Base-by-base conservation (phyloP, 2,329 filamentous ascomycete genomes). In the Exophiala bonariae region DNA sequence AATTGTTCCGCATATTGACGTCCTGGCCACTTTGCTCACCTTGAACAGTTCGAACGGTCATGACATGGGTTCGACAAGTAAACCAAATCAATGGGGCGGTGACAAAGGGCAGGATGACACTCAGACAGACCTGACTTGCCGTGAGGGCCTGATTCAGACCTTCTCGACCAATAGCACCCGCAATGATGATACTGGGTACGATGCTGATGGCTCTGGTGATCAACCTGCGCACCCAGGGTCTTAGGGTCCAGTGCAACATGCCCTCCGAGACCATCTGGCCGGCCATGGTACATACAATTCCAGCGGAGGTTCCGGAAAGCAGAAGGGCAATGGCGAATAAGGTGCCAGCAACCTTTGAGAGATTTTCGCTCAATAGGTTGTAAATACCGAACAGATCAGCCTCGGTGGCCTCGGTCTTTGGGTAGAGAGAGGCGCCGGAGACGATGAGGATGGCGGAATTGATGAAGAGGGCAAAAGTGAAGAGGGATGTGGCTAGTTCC, bases 211-310 rank as follows among this genome's bases (percentile, higher is more conserved):
- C 81, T 19, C 89, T 80, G 0, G 89, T 95, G 40, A 92, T 67
- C 3, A 95, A 76, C 9, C 89, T 79, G 2, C 89, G 83, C 8
- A 91, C 61, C 89, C 89, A 95, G 0, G 89, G 89, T 51, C 76
- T 76, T 23, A 91, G 67, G 4, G 70, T 81, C 86, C 88, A 90
- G 37, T 82, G 81, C 35, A 95, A 66, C 51, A 89, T 87, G 5
- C 89, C 89, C 65, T 95, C 89, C 53, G 82, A 85, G 17, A 95
- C 85, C 83, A 95, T 93, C 65, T 95, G 89, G 0, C 89, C 89
- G 0, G 89, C 81, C 57, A 95, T 93, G 1, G 90, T 95, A 70
- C 89, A 95, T 22, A 59, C 57, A 28, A 95, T 88, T 4, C 89
- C 89, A 0, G 89, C 89, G 0, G 84, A 88, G 10, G 89, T 79